Conservation (phyloP, 371 early-diverging fungal genomes). For the Mortierella sp. region DNA sequence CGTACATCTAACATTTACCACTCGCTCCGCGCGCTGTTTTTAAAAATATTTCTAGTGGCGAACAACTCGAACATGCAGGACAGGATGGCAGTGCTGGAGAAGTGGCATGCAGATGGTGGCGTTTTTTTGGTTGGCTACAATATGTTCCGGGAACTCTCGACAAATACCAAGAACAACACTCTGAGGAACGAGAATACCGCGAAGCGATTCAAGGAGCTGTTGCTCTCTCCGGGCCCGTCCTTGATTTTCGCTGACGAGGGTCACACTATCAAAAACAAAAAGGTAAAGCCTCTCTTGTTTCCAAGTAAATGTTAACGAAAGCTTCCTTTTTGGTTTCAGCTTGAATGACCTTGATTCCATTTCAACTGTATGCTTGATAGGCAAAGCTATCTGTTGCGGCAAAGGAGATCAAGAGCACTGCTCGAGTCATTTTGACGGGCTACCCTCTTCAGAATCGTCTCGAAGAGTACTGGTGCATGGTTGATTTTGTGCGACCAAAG, state of each 20-base stretch:
- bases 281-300: constrained; percentile 19
- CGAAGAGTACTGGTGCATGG: constrained; percentile 78
- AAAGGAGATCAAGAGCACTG: constrained; percentile 64
- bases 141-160: constrained; percentile 61
- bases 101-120: constrained; percentile 75
- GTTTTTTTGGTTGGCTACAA: constrained; percentile 78
- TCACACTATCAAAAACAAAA: constrained; percentile 83
- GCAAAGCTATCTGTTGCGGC: constrained; percentile 48
- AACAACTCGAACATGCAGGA: not conserved
- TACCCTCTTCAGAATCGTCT: constrained; percentile 92
- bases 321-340: too few relatives aligned
- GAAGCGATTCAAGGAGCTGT: constrained; percentile 39
- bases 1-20: not conserved
- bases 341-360: not conserved
- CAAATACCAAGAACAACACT: not conserved
- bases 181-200: constrained; percentile 8
- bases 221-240: constrained; percentile 76
- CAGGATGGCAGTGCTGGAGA: constrained; percentile 37
- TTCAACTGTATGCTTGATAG: not conserved
- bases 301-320: not conserved
- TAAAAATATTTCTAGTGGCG: not conserved
- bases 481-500: constrained; percentile 77
- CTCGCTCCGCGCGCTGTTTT: not conserved
- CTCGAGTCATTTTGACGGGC: constrained; percentile 88
- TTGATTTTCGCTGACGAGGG: constrained; percentile 89